Evolutionary conservation across 139 green algal genomes (phyloP).

Genomic region (Chlamydomonas sp.): DNA sequence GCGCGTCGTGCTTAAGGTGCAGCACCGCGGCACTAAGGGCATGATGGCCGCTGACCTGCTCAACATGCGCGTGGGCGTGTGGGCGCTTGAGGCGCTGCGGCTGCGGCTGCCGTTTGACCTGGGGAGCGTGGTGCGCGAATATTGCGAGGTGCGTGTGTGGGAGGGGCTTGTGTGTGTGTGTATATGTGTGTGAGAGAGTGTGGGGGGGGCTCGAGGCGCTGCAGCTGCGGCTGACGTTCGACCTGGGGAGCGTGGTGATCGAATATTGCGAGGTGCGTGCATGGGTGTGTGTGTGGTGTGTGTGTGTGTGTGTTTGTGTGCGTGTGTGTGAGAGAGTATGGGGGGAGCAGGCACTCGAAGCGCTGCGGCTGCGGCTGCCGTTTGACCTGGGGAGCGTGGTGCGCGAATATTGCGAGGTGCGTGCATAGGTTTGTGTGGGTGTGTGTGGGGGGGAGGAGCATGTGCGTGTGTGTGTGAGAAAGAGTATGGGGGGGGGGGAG

Average conservation of each 20-base stretch:
- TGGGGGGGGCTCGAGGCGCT: slow-evolving; percentile 12
- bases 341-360: too few relatives aligned
- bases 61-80: slow-evolving; percentile 32
- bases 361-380: too few relatives aligned
- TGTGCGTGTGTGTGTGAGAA: too few relatives aligned
- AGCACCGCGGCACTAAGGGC: slow-evolving; percentile 22
- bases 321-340: too few relatives aligned
- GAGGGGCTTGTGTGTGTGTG: background rate
- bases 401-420: too few relatives aligned
- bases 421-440: too few relatives aligned
- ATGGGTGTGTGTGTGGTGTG: too few relatives aligned
- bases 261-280: slow-evolving; percentile 37
- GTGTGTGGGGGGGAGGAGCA: too few relatives aligned
- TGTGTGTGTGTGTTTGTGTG: too few relatives aligned
- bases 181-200: background rate
- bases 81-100: background rate
- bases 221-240: slow-evolving; percentile 37
- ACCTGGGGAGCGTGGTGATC: slow-evolving; percentile 31
- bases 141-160: slow-evolving; percentile 22
- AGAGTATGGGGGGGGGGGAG: too few relatives aligned
- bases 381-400: too few relatives aligned
- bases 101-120: slow-evolving; percentile 46
- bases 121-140: slow-evolving; percentile 35
- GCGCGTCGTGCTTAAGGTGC: slow-evolving; percentile 42
- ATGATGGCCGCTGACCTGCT: slow-evolving; percentile 38